These are phyloP conservation scores for Clavaria fumosa DNA, from an alignment of 768 basidiomycete genomes.

Conservation along the genomic window DNA sequence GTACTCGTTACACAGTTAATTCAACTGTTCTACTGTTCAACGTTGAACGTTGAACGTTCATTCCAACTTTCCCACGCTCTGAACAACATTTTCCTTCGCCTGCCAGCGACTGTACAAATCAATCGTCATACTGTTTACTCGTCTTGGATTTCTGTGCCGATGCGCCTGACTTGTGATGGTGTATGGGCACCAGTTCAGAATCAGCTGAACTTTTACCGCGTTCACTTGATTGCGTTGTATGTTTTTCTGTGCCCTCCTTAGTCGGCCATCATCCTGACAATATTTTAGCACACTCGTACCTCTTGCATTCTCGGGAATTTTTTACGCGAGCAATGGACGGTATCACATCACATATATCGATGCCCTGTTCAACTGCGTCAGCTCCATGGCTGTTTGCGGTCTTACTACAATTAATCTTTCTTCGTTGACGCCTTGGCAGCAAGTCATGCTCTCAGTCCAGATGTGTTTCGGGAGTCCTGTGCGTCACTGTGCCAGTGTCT, in stretches of 20 bases:
- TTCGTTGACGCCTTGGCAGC: constrained; percentile 52
- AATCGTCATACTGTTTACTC: too few relatives aligned
- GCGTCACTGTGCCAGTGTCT: too few relatives aligned
- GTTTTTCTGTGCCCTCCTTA: constrained; percentile 12
- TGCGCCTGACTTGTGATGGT: too few relatives aligned
- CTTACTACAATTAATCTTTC: constrained; percentile 56
- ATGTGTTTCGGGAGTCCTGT: constrained; percentile 71
- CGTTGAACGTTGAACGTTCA: too few relatives aligned
- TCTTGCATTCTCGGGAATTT: constrained; percentile 60
- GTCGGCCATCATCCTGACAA: constrained; percentile 7
- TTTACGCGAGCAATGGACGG: constrained; percentile 71
- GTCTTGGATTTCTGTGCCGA: too few relatives aligned
- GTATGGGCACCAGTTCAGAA: constrained; percentile 22
- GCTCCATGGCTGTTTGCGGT: constrained; percentile 70
- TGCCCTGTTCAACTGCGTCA: constrained; percentile 61
- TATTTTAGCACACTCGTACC: constrained; percentile 57
- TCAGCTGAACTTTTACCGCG: constrained; percentile 52
- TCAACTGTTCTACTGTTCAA: too few relatives aligned
- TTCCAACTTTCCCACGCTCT: too few relatives aligned
- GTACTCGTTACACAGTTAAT: too few relatives aligned
- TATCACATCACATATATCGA: constrained; percentile 63
- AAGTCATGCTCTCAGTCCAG: constrained; percentile 54
- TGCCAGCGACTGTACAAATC: too few relatives aligned
- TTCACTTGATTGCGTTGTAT: constrained; percentile 48
- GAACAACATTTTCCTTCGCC: too few relatives aligned